Conservation (phyloP, 768 basidiomycete genomes). For the Boletus pseudopeckii region DNA sequence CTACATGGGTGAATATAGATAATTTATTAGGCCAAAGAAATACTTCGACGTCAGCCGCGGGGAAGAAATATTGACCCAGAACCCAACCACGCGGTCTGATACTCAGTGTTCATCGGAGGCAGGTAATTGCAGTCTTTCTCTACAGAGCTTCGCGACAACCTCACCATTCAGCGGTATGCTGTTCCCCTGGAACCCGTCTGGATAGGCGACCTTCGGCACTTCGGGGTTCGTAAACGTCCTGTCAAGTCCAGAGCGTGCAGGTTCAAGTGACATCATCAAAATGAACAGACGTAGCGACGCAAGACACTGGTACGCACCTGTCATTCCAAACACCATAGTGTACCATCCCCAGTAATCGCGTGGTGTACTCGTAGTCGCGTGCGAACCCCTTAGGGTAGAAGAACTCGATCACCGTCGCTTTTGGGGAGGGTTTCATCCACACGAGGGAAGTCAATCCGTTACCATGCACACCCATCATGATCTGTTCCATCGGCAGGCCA, state of each 20-base stretch:
- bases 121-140: slow-evolving; percentile 44
- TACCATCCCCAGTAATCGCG: slow-evolving; percentile 77
- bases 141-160: slow-evolving; percentile 57
- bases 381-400: slow-evolving; percentile 85
- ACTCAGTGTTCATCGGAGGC: not conserved
- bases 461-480: slow-evolving; percentile 93
- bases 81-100: not conserved
- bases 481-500: slow-evolving; percentile 42
- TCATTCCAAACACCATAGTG: slow-evolving; percentile 86
- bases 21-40: too few relatives aligned
- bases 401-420: slow-evolving; percentile 90
- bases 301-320: slow-evolving; percentile 38
- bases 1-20: not conserved
- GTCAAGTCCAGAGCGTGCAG: not conserved
- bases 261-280: too few relatives aligned
- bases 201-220: slow-evolving; percentile 65
- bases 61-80: too few relatives aligned
- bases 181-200: slow-evolving; percentile 88
- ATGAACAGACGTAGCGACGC: not conserved
- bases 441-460: slow-evolving; percentile 85
- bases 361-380: slow-evolving; percentile 78
- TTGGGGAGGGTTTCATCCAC: slow-evolving; percentile 87
- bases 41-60: not conserved
- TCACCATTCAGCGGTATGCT: slow-evolving; percentile 79
- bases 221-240: slow-evolving; percentile 76